phyloP scores from a whole-genome alignment of 108 stramenopile species.

The Mayamaea pseudoterrestris region DNA sequence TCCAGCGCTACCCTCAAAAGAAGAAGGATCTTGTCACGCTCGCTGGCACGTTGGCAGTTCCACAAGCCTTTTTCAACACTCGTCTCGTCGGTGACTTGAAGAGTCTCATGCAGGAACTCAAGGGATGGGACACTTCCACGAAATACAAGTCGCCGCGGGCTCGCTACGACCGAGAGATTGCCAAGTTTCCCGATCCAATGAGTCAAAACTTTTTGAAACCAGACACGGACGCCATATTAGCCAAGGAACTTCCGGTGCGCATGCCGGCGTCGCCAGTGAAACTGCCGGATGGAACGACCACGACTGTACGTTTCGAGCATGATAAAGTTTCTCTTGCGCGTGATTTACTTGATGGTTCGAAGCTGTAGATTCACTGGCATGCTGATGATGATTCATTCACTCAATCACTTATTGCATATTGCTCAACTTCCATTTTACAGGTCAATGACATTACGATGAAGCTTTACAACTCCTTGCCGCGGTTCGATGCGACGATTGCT shows the following conservation, averaged over 20 bases:
- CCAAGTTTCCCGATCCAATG: not conserved
- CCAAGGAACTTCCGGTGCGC: not conserved
- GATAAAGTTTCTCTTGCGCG: too few species aligned
- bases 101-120: not conserved
- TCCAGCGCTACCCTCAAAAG: not conserved
- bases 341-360: too few species aligned
- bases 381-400: too few species aligned
- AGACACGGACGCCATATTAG: too few species aligned
- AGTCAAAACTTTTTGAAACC: not conserved
- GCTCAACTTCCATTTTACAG: too few species aligned
- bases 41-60: not conserved
- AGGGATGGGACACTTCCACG: not conserved
- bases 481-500: slow-evolving; percentile 7
- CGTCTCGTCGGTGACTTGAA: slow-evolving; percentile 1
- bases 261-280: too few species aligned
- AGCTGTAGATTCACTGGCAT: too few species aligned
- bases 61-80: slow-evolving; percentile 8
- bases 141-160: not conserved
- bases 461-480: slow-evolving; percentile 18
- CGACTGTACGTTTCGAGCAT: slow-evolving; percentile 20
- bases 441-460: slow-evolving; percentile 24
- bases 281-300: slow-evolving; percentile 25
- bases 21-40: not conserved
- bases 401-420: too few species aligned
- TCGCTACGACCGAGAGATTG: not conserved